Evolutionary conservation across 1,139 yeast genomes (phyloP).

Genomic region (Kodamaea suecica): DNA sequence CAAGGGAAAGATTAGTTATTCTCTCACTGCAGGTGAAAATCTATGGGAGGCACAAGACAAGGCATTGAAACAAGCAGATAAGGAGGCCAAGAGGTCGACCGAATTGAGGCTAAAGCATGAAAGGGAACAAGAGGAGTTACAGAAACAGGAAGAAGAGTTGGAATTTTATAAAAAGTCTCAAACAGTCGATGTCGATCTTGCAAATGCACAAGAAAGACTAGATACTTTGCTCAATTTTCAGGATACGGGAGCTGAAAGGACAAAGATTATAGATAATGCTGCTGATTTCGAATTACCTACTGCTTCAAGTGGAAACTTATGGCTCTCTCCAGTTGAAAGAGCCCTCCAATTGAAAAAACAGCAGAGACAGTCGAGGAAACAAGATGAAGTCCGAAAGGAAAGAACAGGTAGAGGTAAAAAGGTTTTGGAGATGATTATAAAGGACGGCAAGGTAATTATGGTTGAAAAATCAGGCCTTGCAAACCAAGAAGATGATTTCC

Average conservation of each 20-base stretch:
- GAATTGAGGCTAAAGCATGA: slow-evolving; percentile 25
- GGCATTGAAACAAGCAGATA: slow-evolving; percentile 53
- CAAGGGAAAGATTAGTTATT: slow-evolving; percentile 8
- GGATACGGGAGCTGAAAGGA: slow-evolving; percentile 83
- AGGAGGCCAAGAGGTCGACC: slow-evolving; percentile 24
- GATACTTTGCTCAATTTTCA: slow-evolving; percentile 77
- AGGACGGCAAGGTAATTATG: slow-evolving; percentile 74
- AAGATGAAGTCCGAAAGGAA: slow-evolving; percentile 55
- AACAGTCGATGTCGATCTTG: slow-evolving; percentile 50
- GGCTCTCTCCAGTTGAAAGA: slow-evolving; percentile 89
- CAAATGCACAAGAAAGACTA: slow-evolving; percentile 67
- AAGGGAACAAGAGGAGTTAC: slow-evolving; percentile 31
- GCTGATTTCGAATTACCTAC: slow-evolving; percentile 75
- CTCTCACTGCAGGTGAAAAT: slow-evolving; percentile 59
- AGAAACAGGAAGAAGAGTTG: slow-evolving; percentile 36
- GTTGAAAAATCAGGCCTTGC: slow-evolving; percentile 32
- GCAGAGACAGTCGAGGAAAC: slow-evolving; percentile 65
- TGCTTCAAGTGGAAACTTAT: slow-evolving; percentile 51
- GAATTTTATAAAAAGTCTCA: slow-evolving; percentile 34
- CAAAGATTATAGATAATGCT: slow-evolving; percentile 89
- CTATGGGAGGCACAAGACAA: slow-evolving; percentile 67
- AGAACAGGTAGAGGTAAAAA: slow-evolving; percentile 71
- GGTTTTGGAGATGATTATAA: slow-evolving; percentile 72
- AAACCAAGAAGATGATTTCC: slow-evolving; percentile 15
- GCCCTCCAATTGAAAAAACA: slow-evolving; percentile 80